Base-by-base conservation (phyloP, 2,329 filamentous ascomycete species). In the Ascochyta koolunga region DNA sequence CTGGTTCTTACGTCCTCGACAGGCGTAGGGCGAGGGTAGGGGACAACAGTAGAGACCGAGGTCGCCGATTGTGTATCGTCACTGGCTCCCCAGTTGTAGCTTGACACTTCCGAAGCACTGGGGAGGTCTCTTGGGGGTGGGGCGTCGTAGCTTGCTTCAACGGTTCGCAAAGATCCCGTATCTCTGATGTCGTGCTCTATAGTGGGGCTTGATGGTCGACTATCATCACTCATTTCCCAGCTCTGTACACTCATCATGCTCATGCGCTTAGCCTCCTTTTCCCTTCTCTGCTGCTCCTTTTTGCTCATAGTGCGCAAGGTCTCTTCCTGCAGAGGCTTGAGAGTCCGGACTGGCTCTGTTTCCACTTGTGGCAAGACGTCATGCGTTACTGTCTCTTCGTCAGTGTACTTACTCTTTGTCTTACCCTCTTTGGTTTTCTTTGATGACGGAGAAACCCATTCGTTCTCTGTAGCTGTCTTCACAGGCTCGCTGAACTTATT, bases 251-350 rank as follows among this genome's bases (percentile, higher is more conserved):
- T 68, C 19, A 50, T 62, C 25, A 61, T 44, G 48, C 64, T 69
- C 11, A 50, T 56, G 40, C 66, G 65, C 54, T 72, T 73, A 3
- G 65, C 65, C 16, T 66, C 65, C 51, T 70, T 73, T 9, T 65
- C 66, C 49, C 68, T 71, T 50, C 69, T 72, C 54, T 72, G 71
- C 54, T 62, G 70, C 15, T 75, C 68, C 61, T 76, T 77, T 65
- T 76, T 77, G 60, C 69, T 74, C 56, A 71, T 66, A 51, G 71
- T 16, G 29, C 51, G 51, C 19, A 54, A 25, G 7, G 16, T 74
- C 16, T 45, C 50, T n/a, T 67, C 64, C 18, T 63, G 56, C 21
- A 59, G 39, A 6, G 46, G 24, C 27, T 64, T 55, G 3, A 55
- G 45, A 10, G 54, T 52, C 10, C 46, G 45, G 13, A 40, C 19